Percentiles rank a stretch among this genome's conserved stretches.
Evolutionary conservation across 2,329 filamentous ascomycete species (phyloP).

Genomic region (Apiospora koreana): DNA sequence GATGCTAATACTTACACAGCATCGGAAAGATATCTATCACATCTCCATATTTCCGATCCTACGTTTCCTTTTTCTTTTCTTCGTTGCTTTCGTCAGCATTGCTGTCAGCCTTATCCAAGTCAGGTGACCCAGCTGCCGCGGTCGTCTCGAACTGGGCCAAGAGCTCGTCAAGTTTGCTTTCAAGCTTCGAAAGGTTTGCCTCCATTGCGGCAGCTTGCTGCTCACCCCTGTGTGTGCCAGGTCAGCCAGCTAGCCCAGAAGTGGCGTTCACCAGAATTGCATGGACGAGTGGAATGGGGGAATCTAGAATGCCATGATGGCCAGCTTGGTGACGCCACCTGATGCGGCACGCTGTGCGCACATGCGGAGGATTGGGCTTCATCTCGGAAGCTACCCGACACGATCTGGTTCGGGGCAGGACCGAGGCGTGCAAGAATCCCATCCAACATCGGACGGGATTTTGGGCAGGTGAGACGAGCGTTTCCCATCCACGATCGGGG

Average conservation of each 20-base stretch:
- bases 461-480: neutral
- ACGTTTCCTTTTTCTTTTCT: slow-evolving; percentile 15
- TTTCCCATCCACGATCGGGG: neutral
- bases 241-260: neutral
- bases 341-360: neutral
- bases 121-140: neutral
- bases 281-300: neutral
- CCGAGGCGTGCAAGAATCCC: neutral
- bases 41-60: neutral
- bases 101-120: neutral
- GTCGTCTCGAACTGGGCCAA: slow-evolving; percentile 30
- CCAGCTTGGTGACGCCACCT: neutral
- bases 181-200: slow-evolving; percentile 31
- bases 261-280: neutral
- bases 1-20: neutral
- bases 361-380: neutral
- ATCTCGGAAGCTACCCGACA: neutral
- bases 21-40: neutral
- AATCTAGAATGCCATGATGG: neutral
- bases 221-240: slow-evolving; percentile 29
- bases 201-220: slow-evolving; percentile 34
- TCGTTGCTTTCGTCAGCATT: slow-evolving; percentile 13
- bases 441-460: neutral
- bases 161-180: slow-evolving; percentile 34
- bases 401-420: neutral